A percentile compares a stretch with the other conserved stretches of the same genome.
These are phyloP conservation scores for Cercospora zeina DNA, from an alignment of 2,329 filamentous ascomycete species.

Conservation along the genomic window DNA sequence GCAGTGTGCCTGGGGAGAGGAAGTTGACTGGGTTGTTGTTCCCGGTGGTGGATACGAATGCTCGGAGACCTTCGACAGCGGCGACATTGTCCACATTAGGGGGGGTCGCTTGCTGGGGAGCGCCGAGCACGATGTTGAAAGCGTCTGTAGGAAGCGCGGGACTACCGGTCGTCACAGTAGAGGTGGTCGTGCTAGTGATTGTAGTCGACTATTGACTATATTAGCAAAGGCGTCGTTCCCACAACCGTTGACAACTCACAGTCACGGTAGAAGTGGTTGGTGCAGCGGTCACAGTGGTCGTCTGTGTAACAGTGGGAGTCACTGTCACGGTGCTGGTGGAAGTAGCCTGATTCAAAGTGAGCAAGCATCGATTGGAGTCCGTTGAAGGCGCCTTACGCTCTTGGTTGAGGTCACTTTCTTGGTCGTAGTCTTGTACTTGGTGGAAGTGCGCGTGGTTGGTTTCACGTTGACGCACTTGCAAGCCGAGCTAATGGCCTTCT, in stretches of 20 bases:
- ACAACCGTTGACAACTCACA: not conserved
- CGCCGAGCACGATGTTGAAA: slow-evolving; percentile 9
- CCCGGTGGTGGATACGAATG: not conserved
- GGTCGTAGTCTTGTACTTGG: not conserved
- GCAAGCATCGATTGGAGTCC: not conserved
- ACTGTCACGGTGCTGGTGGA: not conserved
- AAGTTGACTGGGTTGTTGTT: slow-evolving; percentile 9
- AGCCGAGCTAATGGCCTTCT: slow-evolving; percentile 8
- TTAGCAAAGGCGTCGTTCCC: not conserved
- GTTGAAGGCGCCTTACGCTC: not conserved
- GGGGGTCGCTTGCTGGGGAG: not conserved
- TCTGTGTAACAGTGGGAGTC: not conserved
- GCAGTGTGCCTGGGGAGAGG: not conserved
- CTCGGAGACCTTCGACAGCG: slow-evolving; percentile 4
- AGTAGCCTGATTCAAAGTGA: not conserved
- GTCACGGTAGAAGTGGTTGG: not conserved
- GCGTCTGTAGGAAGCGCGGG: not conserved
- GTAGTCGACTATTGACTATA: not conserved
- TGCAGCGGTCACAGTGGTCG: not conserved
- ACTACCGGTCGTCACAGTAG: not conserved
- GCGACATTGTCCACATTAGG: not conserved
- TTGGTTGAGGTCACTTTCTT: not conserved
- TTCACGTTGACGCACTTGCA: slow-evolving; percentile 5
- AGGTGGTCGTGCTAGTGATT: not conserved
- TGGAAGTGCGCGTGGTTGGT: not conserved